Base-by-base conservation (phyloP, 352 stramenopile species). In the Phytophthora pisi region DNA sequence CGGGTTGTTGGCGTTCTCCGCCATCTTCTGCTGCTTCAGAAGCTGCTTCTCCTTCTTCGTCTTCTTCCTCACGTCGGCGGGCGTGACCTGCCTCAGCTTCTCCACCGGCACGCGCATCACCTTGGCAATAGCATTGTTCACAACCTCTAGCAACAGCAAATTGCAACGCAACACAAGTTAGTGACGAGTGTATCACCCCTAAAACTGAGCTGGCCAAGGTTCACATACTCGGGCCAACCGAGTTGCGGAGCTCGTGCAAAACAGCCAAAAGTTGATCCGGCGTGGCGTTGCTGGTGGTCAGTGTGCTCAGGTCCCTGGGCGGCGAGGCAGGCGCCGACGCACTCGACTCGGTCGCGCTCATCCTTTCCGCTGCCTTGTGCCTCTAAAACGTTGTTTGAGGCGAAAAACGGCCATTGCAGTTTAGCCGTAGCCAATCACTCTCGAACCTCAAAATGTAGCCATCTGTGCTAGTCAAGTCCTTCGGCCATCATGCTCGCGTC, bases 81-180 rank as follows among this genome's bases (percentile, higher is more conserved):
- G 4, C 18, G 42, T 18, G 31, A 23, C 23, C 16, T 62, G 38
- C 7, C 23, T 57, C n/a, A 66, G 36, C 10, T 72, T 57, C 30
- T 64, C 31, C 16, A 52, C 26, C 11, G 61, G 61, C 4, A 66
- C 4, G 5, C 52, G 64, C 66, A 94, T 84, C 56, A 94, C 84
- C 42, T 88, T 92, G 15, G 66, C 68, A 57, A 94, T 80, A n/a
- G 86, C 82, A 70, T 79, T 83, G 61, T 90, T 81, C 34, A 94
- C 84, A 15, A 85, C 72, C 51, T 82, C 86, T 94, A 65, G 11
- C 26, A 40, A 59, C n/a, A 58, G 54, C 34, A 66, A 30, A 72
- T 38, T 45, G 20, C 56, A 61, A 61, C 30, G 10, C 30, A 61
- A 59, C 7, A 51, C 9, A 40, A 45, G 20, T 68, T 70, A 66